These are phyloP conservation scores for Trichoderma koningii DNA, from an alignment of 2,329 filamentous ascomycete genomes.

Conservation along the genomic window DNA sequence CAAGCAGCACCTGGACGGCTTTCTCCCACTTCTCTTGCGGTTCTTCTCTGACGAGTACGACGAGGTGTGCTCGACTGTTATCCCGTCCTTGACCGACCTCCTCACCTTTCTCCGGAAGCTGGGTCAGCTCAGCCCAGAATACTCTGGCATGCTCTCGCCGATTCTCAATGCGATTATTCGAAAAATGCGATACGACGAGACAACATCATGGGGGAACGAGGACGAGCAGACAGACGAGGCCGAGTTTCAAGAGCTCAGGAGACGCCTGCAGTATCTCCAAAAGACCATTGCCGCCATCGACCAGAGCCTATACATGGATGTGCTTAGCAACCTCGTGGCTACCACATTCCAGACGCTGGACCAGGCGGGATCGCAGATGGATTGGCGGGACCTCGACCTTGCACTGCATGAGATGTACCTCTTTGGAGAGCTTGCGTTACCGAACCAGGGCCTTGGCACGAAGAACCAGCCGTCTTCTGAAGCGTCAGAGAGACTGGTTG, in stretches of 20 bases:
- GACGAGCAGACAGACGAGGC: constrained; percentile 96
- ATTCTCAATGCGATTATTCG: constrained; percentile 88
- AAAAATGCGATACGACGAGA: constrained; percentile 98
- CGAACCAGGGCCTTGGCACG: constrained; percentile 79
- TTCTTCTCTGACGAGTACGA: constrained; percentile 99
- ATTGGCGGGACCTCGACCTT: constrained; percentile 94
- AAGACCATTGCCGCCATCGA: constrained; percentile 91
- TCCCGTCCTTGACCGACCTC: constrained; percentile 88
- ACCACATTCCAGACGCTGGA: constrained; percentile 82
- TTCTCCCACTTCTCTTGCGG: constrained; percentile 82
- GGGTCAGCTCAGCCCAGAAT: constrained; percentile 69
- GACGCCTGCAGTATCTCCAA: constrained; percentile 85
- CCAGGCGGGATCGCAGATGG: constrained; percentile 71
- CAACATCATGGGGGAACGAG: constrained; percentile 87
- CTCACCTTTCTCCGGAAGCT: constrained; percentile 87
- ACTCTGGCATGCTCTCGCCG: constrained; percentile 79
- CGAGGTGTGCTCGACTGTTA: constrained; percentile 94
- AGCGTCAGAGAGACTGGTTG: constrained; percentile 78
- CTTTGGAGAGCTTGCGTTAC: constrained; percentile 92
- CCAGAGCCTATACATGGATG: constrained; percentile 83
- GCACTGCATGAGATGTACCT: constrained; percentile 94
- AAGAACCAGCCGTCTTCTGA: constrained; percentile 80
- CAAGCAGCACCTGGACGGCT: constrained; percentile 78
- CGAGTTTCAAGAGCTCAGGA: constrained; percentile 92
- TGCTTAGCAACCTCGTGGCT: constrained; percentile 83